Evolutionary conservation across 306 rosid genomes (phyloP), one percentile per base, ranked within the genome.

Genomic region (Lotus japonicus): DNA sequence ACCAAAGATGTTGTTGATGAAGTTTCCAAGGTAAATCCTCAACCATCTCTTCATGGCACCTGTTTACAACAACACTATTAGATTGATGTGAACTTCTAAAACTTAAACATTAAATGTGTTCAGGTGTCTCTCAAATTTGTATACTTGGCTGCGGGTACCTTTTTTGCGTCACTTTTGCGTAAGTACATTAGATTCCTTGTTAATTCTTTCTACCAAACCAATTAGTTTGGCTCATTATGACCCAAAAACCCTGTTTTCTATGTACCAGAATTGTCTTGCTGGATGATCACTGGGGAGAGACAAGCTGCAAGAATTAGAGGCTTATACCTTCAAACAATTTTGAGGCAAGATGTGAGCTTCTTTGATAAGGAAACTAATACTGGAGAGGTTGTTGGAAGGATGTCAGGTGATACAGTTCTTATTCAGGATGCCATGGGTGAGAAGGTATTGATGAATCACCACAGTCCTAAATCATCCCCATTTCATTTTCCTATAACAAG

Each of bases 381-480:
- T 0, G 97, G 97, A 6, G 92, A 86, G 79, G 84, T 91, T 56
- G 65, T 90, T 23, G 92, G 77, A 67, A 84, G 95, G 66, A 90
- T 90, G 97, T 85, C 95, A 17, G 97, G 95, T 1, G 95, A 88
- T 16, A 88, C 97, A 16, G 86, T 86, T 43, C 90, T 86, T 59
- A 88, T 90, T 70, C 97, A 88, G 84, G 92, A 84, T 33, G 95
- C 97, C 69, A 81, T 84, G 92, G 97, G 95, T 0, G 97, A 90
- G 76, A 90, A 90, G 89, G 96, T 90, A 81, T 48, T 5, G 17
- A 28, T 35, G 13, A 23, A 49, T 16, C 70, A 14, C 21, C 72
- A n/a, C 17, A 57, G 9, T 46, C 72, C 48, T 17, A 18, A 52
- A 26, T 38, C 14, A 4, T 26, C 31, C 2, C 31, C 31, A 26